Conservation (phyloP, 768 basidiomycete genomes). For the Leccinum fibrillosum region DNA sequence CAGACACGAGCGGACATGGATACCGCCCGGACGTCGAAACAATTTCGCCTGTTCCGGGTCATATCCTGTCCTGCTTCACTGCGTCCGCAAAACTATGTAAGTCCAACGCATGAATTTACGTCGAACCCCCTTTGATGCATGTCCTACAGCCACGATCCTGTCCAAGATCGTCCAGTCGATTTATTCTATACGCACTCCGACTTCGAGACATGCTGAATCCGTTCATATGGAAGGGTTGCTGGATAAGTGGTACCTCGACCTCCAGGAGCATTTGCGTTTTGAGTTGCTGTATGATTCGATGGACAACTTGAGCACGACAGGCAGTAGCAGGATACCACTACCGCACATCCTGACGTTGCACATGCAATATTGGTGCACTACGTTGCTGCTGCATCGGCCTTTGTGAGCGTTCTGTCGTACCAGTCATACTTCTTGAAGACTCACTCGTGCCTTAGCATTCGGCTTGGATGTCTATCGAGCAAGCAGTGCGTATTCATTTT, state of each 20-base stretch:
- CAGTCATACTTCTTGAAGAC: background rate
- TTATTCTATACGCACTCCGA: slow-evolving; percentile 59
- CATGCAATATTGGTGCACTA: slow-evolving; percentile 85
- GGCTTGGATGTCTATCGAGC: slow-evolving; percentile 26
- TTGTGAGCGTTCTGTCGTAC: slow-evolving; percentile 49
- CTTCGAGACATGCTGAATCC: slow-evolving; percentile 57
- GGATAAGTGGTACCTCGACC: slow-evolving; percentile 72
- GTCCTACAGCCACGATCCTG: slow-evolving; percentile 57
- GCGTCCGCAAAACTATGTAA: slow-evolving; percentile 69
- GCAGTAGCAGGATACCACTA: slow-evolving; percentile 38
- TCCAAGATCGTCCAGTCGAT: slow-evolving; percentile 67
- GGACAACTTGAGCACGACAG: slow-evolving; percentile 23
- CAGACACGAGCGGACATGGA: slow-evolving; percentile 30
- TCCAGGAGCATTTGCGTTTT: slow-evolving; percentile 65
- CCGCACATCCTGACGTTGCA: slow-evolving; percentile 74
- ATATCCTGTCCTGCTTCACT: slow-evolving; percentile 71
- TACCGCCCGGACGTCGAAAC: slow-evolving; percentile 21
- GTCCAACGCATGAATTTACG: slow-evolving; percentile 22
- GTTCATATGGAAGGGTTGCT: slow-evolving; percentile 55
- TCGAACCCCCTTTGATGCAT: slow-evolving; percentile 4
- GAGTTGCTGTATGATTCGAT: slow-evolving; percentile 45
- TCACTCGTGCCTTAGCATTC: slow-evolving; percentile 22
- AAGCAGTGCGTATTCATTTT: slow-evolving; percentile 35
- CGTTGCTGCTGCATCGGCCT: slow-evolving; percentile 70
- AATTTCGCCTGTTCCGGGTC: slow-evolving; percentile 38